phyloP scores from a whole-genome alignment of 306 rosid genomes.

The Prunus armeniaca region DNA sequence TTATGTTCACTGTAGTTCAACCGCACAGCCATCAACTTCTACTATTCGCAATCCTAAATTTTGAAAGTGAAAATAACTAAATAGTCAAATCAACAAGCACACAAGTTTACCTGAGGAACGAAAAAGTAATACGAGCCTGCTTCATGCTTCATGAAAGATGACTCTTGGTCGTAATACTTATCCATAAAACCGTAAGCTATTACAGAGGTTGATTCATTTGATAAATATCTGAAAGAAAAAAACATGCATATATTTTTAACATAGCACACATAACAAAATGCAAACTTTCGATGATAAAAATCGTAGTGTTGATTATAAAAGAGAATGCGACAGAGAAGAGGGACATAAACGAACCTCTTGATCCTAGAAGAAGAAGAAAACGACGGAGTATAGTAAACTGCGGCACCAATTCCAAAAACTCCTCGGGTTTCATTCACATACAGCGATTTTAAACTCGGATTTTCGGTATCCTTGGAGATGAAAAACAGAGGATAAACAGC shows the following conservation, averaged over 20 bases:
- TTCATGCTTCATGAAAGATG: constrained; percentile 33
- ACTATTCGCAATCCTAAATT: neutral
- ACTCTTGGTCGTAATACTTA: constrained; percentile 35
- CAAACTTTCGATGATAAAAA: neutral
- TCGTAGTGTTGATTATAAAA: neutral
- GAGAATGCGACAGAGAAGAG: neutral
- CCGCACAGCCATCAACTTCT: neutral
- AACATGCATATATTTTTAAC: neutral
- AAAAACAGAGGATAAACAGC: constrained; percentile 68
- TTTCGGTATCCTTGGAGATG: constrained; percentile 56
- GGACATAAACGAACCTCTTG: constrained; percentile 44
- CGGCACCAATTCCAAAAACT: constrained; percentile 74
- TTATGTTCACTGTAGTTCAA: neutral
- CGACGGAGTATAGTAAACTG: constrained; percentile 50
- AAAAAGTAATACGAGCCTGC: constrained; percentile 61
- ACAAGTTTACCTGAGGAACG: constrained; percentile 75
- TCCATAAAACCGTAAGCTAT: constrained; percentile 77
- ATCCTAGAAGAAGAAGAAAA: constrained; percentile 24
- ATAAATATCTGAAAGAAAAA: constrained; percentile 52
- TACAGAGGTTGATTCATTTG: constrained; percentile 50
- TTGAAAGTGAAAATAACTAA: neutral
- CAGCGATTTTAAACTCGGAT: constrained; percentile 48
- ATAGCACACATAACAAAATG: neutral
- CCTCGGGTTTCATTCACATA: constrained; percentile 64
- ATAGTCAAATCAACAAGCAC: neutral